phyloP scores from a whole-genome alignment of 345 rosid genomes.

The Melaleuca quinquenervia region DNA sequence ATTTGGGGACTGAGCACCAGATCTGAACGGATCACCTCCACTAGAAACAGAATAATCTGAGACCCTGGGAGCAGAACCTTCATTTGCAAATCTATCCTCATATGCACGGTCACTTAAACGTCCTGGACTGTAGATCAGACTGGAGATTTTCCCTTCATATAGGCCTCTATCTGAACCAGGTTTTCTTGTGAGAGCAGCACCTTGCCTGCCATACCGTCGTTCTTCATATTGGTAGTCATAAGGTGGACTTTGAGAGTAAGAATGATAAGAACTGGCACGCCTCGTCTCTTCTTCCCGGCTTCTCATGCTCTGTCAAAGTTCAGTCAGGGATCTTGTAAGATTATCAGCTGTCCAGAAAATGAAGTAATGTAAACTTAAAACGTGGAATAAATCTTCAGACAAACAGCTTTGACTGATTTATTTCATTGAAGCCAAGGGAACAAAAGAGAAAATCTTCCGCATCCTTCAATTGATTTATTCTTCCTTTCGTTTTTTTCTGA shows the following conservation, averaged over 20 bases:
- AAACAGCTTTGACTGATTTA: background rate
- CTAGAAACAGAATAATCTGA: constrained; percentile 81
- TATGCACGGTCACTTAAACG: constrained; percentile 40
- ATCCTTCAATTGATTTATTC: background rate
- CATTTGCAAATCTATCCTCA: constrained; percentile 81
- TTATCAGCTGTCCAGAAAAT: background rate
- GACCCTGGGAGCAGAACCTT: constrained; percentile 70
- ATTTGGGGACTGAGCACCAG: constrained; percentile 59
- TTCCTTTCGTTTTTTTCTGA: background rate
- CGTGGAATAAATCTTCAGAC: background rate
- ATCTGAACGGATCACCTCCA: constrained; percentile 65
- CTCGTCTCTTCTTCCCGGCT: constrained; percentile 50
- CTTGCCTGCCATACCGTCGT: constrained; percentile 69
- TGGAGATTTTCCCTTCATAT: constrained; percentile 44
- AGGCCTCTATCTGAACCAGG: constrained; percentile 90
- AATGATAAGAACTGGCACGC: constrained; percentile 96
- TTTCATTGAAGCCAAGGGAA: background rate
- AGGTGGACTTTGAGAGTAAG: constrained; percentile 98
- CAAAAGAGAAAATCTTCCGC: background rate
- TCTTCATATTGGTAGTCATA: constrained; percentile 95
- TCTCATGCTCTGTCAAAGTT: constrained; percentile 45
- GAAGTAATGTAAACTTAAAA: background rate
- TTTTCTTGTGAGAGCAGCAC: constrained; percentile 52
- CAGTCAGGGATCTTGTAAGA: constrained; percentile 8
- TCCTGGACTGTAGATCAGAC: constrained; percentile 75